A percentile compares a stretch with the other conserved stretches of the same genome.
phyloP scores from a whole-genome alignment of 2,329 filamentous ascomycete species.

The Hypoxylon rubiginosum region DNA sequence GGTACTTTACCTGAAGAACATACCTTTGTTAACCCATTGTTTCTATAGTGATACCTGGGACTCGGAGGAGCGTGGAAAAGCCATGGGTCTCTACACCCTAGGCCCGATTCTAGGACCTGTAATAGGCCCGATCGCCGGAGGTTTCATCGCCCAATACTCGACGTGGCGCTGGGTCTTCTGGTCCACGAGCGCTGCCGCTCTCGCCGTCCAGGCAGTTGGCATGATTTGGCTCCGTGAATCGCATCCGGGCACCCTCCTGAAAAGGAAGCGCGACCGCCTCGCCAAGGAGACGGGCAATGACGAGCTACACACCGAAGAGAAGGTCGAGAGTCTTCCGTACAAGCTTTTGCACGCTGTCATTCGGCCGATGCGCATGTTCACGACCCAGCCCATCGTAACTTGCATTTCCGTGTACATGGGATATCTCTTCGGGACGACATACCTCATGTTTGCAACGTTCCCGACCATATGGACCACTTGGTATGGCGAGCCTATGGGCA shows the following conservation, averaged over 20 bases:
- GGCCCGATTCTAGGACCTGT: conserved; percentile 75
- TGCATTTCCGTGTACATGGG: conserved; percentile 59
- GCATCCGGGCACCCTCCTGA: conserved; percentile 67
- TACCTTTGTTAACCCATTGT: too few relatives aligned
- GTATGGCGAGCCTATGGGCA: conserved; percentile 58
- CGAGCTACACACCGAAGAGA: conserved; percentile 34
- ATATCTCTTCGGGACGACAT: conserved; percentile 60
- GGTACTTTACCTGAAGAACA: conserved; percentile 1
- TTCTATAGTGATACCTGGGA: conserved; percentile 62
- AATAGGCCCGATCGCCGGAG: conserved; percentile 74
- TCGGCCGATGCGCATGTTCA: conserved; percentile 57
- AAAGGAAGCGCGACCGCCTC: conserved; percentile 14
- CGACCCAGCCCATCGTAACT: conserved; percentile 60
- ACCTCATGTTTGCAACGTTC: conserved; percentile 60
- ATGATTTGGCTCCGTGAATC: conserved; percentile 74
- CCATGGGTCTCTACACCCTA: conserved; percentile 70
- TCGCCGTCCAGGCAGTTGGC: conserved; percentile 66
- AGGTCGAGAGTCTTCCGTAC: conserved; percentile 36
- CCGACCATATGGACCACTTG: conserved; percentile 40
- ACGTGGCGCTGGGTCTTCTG: conserved; percentile 81
- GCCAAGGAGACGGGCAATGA: conserved; percentile 6
- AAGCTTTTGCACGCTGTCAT: background rate
- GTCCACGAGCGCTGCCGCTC: conserved; percentile 70
- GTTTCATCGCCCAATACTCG: conserved; percentile 72
- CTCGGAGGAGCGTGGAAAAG: conserved; percentile 70